These are phyloP conservation scores for Rhodomyrtus tomentosa DNA, from an alignment of 345 rosid species.

Conservation along the genomic window DNA sequence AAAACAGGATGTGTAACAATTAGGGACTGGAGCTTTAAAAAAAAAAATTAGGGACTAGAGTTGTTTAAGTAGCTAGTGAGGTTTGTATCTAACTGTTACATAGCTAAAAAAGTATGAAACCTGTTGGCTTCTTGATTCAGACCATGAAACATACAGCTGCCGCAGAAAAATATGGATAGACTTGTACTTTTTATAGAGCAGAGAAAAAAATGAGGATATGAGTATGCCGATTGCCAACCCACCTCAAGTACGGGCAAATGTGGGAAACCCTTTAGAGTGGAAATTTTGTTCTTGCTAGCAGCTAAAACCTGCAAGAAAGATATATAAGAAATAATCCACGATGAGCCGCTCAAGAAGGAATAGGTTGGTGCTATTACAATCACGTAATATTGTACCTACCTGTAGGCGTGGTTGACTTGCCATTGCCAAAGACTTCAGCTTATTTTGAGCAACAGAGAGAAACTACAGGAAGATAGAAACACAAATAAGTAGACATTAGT, in stretches of 20 bases:
- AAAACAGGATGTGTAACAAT: neutral
- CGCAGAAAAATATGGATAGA: neutral
- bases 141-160: neutral
- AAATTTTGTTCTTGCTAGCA: slow-evolving; percentile 93
- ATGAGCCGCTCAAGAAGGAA: neutral
- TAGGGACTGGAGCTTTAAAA: neutral
- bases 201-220: neutral
- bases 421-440: slow-evolving; percentile 89
- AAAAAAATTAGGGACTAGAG: neutral
- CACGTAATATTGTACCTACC: slow-evolving; percentile 31
- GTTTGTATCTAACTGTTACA: neutral
- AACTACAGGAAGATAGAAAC: slow-evolving; percentile 34
- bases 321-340: neutral
- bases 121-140: neutral
- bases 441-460: slow-evolving; percentile 96
- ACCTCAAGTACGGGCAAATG: slow-evolving; percentile 92
- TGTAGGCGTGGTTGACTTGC: slow-evolving; percentile 97
- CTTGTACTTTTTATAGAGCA: neutral
- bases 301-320: slow-evolving; percentile 61
- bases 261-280: slow-evolving; percentile 86
- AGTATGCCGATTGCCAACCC: neutral
- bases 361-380: neutral
- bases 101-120: neutral
- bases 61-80: neutral
- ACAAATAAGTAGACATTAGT: neutral